These are phyloP conservation scores for Rhazya stricta DNA, from an alignment of 257 asterid genomes.

Conservation along the genomic window DNA sequence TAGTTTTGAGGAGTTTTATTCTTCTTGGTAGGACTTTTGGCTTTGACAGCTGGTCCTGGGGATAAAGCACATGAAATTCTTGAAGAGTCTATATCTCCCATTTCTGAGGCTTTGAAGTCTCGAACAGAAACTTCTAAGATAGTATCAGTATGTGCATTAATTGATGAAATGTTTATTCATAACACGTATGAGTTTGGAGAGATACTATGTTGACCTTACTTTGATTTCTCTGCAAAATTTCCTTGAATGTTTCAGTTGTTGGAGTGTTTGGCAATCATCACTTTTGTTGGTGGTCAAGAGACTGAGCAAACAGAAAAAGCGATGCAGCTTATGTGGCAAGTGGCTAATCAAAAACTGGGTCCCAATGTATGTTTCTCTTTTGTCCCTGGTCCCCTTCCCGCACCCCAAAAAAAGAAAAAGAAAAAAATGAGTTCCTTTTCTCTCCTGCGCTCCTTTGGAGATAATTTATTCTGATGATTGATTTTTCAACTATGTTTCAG, in stretches of 20 bases:
- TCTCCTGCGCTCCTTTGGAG: background rate
- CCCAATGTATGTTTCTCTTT: constrained; percentile 62
- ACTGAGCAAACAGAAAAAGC: constrained; percentile 76
- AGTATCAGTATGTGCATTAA: constrained; percentile 45
- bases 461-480: background rate
- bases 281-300: constrained; percentile 93
- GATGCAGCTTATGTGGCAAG: constrained; percentile 93
- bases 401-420: background rate
- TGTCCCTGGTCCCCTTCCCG: background rate
- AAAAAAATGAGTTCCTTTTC: background rate
- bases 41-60: constrained; percentile 88
- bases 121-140: constrained; percentile 62
- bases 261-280: constrained; percentile 78
- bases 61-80: constrained; percentile 77
- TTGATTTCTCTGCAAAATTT: background rate
- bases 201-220: background rate
- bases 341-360: constrained; percentile 87
- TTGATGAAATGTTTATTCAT: background rate
- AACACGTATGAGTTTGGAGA: background rate
- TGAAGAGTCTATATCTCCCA: constrained; percentile 76
- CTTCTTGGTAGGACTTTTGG: constrained; percentile 59
- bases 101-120: constrained; percentile 73
- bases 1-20: background rate
- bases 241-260: constrained; percentile 49
- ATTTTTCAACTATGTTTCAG: constrained; percentile 31